Conservation (phyloP, 768 basidiomycete species). For the Leccinum aurantiacum region DNA sequence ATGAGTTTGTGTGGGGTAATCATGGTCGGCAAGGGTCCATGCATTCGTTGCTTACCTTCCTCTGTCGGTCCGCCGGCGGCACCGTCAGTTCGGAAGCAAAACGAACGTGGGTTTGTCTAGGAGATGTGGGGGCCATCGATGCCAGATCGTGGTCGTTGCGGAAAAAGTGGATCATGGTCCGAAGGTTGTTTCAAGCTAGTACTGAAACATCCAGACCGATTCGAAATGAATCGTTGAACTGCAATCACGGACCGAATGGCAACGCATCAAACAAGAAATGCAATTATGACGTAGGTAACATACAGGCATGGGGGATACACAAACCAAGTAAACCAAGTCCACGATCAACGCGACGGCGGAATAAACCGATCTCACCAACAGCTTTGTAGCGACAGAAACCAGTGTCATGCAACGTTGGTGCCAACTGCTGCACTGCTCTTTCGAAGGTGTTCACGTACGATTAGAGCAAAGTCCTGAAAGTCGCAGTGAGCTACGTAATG, state of each 20-base stretch:
- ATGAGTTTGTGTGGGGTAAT: neutral
- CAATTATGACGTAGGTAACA: conserved; percentile 12
- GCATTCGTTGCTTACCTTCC: conserved; percentile 27
- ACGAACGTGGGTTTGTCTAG: conserved; percentile 27
- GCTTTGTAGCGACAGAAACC: neutral
- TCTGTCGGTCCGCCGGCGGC: conserved; percentile 34
- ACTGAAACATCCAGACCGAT: conserved; percentile 3
- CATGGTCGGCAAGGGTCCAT: neutral
- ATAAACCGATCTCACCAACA: conserved; percentile 1
- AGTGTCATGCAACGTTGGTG: neutral
- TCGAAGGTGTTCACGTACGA: conserved; percentile 15
- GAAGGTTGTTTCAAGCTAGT: neutral
- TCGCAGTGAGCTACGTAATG: conserved; percentile 4
- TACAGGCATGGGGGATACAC: conserved; percentile 9
- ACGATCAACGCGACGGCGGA: conserved; percentile 2
- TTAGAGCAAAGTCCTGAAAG: conserved; percentile 25
- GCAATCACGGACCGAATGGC: neutral
- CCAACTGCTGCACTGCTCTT: neutral
- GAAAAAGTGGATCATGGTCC: neutral
- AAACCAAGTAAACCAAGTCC: conserved; percentile 6
- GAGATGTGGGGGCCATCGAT: conserved; percentile 23
- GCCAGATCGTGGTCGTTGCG: conserved; percentile 13
- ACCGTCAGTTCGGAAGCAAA: conserved; percentile 33
- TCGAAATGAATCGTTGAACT: conserved; percentile 7
- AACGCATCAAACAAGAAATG: conserved; percentile 7